A percentile compares a stretch with the other conserved stretches of the same genome.
These are phyloP conservation scores for Floccularia luteovirens DNA, from an alignment of 768 basidiomycete species.

Conservation along the genomic window DNA sequence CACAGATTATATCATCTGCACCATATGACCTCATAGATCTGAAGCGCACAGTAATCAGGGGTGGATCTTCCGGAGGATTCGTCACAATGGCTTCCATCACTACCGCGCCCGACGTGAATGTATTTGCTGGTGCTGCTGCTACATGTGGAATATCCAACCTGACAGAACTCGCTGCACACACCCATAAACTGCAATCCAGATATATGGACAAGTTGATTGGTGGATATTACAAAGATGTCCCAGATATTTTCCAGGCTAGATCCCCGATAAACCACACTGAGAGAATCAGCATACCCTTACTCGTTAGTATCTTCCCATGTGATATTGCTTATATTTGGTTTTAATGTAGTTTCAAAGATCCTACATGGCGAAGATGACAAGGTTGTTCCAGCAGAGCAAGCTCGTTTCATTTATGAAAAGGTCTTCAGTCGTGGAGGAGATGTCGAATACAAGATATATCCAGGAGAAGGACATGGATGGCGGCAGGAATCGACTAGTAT, in stretches of 20 bases:
- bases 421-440: not conserved
- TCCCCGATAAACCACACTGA: constrained; percentile 1
- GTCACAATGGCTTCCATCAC: constrained; percentile 48
- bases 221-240: constrained; percentile 33
- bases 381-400: not conserved
- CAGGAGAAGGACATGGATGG: constrained; percentile 1
- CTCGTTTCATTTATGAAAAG: not conserved
- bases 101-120: constrained; percentile 27
- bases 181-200: constrained; percentile 65
- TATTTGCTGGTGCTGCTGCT: constrained; percentile 50
- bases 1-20: constrained; percentile 33
- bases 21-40: constrained; percentile 53
- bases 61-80: constrained; percentile 69
- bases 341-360: constrained; percentile 10
- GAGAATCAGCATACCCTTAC: not conserved
- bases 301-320: not conserved
- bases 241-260: not conserved
- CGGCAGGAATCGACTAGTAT: not conserved
- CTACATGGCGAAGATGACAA: not conserved
- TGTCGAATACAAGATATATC: not conserved
- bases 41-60: constrained; percentile 60
- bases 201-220: constrained; percentile 62
- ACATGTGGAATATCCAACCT: constrained; percentile 67
- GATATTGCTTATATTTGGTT: not conserved
- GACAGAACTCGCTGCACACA: constrained; percentile 42